Evolutionary conservation across 1,284 basidiomycete species (phyloP), one percentile per base, ranked within the genome.

Genomic region (Heliocybe sulcata): DNA sequence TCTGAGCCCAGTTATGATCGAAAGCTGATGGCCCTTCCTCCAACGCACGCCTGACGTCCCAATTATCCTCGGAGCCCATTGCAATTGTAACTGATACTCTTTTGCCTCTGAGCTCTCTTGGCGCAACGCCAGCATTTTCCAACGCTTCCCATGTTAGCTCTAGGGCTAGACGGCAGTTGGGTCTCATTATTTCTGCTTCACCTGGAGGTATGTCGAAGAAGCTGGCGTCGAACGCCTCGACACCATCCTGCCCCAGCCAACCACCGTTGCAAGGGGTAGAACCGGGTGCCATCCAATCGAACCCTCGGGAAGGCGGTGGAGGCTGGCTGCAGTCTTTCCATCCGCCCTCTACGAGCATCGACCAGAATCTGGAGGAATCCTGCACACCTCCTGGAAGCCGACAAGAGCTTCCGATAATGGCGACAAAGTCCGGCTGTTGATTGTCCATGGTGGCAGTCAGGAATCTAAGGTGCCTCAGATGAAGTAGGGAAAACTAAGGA

Each of bases 11-110:
- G 14, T 53, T 22, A 33, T 54, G 38, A 35, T 61, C 60, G 51
- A 58, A 59, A n/a, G 57, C 57, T 12, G 35, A 33, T 14, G 11
- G 26, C 2, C 47, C 56, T 26, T 54, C 57, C 4, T 56, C 56
- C 2, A 33, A 45, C 31, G 45, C 54, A 2, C 58, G 50, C 29
- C 53, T 49, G 27, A 61, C 38, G 35, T 61, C 58, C 60, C 60
- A 61, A 9, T 58, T 58, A 35, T 61, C 60, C 25, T 61, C 58
- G 9, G 56, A 54, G 19, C 60, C 60, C 47, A 59, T 53, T 3
- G 48, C 60, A 20, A 59, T 56, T n/a, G 52, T 23, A 1, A 60
- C 59, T 12, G 54, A 19, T 19, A 60, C 57, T 27, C 59, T 57
- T 26, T 54, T 53, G n/a, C 58, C 58, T 25, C 52, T 51, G 31